Conservation (phyloP, 1,284 basidiomycete genomes). For the Ustilago sp. region DNA sequence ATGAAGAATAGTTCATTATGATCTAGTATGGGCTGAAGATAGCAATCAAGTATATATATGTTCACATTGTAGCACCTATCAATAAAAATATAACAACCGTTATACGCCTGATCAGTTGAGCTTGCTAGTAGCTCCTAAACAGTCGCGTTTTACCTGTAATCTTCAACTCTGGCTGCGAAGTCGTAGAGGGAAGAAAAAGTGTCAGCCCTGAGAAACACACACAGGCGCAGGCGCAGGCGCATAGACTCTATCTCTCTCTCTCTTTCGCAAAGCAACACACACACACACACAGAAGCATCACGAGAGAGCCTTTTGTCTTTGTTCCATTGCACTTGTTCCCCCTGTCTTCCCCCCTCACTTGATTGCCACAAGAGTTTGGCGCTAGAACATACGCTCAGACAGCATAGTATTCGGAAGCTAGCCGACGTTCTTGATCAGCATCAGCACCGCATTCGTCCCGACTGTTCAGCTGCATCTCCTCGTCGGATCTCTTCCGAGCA, state of each 20-base stretch:
- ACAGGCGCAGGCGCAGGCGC: not conserved
- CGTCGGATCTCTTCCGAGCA: not conserved
- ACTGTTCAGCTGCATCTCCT: not conserved
- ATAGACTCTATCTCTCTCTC: not conserved
- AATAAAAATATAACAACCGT: too few species aligned
- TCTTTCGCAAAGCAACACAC: not conserved
- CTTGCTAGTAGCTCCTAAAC: too few species aligned
- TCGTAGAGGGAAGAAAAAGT: slow-evolving; percentile 1
- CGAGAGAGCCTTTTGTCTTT: not conserved
- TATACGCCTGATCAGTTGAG: too few species aligned
- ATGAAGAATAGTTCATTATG: too few species aligned
- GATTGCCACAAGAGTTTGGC: too few species aligned
- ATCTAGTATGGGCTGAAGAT: too few species aligned
- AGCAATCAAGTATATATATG: too few species aligned
- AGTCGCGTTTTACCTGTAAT: too few species aligned
- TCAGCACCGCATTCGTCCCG: not conserved
- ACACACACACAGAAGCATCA: not conserved
- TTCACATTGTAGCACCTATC: too few species aligned
- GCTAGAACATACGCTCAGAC: not conserved
- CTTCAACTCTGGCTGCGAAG: slow-evolving; percentile 5
- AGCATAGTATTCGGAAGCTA: not conserved
- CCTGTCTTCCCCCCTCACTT: not conserved
- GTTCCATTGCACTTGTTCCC: not conserved
- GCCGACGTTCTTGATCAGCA: not conserved
- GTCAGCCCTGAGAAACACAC: not conserved